Percentiles rank a stretch among this genome's conserved stretches.
Conservation (phyloP, 1,284 basidiomycete species). For the Ganoderma lingzhi region DNA sequence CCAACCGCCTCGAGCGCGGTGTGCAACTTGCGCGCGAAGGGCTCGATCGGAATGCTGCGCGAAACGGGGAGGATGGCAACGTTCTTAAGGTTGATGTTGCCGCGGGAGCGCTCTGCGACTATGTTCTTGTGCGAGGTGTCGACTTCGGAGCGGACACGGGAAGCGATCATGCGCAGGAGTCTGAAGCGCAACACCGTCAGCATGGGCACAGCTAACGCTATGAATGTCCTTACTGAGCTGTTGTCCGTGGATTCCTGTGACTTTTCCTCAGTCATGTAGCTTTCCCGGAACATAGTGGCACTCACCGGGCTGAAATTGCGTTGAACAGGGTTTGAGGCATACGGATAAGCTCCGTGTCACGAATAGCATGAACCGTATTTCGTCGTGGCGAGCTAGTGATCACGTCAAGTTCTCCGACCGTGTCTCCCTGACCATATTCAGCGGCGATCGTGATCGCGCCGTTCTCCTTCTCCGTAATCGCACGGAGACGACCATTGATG, state of each 20-base stretch:
- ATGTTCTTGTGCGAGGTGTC: constrained; percentile 62
- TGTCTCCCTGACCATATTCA: constrained; percentile 95
- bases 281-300: not conserved
- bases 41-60: constrained; percentile 85
- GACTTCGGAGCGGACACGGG: constrained; percentile 87
- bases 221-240: constrained; percentile 77
- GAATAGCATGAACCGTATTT: constrained; percentile 96
- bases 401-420: constrained; percentile 93
- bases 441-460: constrained; percentile 85
- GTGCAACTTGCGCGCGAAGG: constrained; percentile 91
- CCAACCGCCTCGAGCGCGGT: constrained; percentile 88
- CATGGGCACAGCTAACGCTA: not conserved
- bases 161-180: constrained; percentile 91
- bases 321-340: constrained; percentile 99
- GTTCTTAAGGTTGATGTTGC: constrained; percentile 94
- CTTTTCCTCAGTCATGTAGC: not conserved
- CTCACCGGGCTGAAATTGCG: constrained; percentile 87
- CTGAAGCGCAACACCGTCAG: constrained; percentile 45
- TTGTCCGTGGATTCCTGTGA: constrained; percentile 90
- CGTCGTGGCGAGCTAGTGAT: constrained; percentile 92
- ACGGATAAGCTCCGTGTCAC: constrained; percentile 96
- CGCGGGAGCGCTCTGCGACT: constrained; percentile 68
- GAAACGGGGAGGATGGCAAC: constrained; percentile 87
- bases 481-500: constrained; percentile 95
- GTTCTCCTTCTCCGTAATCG: constrained; percentile 75